Percentiles rank a stretch among this genome's conserved stretches.
phyloP scores from a whole-genome alignment of 331 rosid genomes.

The Malus hybrid region DNA sequence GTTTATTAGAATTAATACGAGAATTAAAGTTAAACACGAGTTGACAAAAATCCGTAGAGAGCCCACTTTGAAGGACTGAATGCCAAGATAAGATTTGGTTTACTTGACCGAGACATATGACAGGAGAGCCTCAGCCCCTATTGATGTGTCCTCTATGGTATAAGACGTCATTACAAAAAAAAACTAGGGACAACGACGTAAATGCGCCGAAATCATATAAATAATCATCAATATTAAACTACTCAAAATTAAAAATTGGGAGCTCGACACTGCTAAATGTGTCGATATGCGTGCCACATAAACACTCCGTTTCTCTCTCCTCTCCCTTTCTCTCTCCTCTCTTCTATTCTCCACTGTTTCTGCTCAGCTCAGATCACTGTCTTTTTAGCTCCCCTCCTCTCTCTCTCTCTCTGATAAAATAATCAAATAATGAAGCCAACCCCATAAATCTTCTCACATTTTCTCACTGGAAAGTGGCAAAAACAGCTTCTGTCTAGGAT shows the following conservation, averaged over 20 bases:
- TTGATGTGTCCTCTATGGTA: conserved; percentile 2
- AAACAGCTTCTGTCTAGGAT: neutral
- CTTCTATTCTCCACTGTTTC: conserved; percentile 36
- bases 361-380: conserved; percentile 22
- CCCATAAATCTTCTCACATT: neutral
- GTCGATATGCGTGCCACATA: conserved; percentile 52
- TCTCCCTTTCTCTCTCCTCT: neutral
- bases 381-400: neutral
- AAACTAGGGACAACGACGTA: conserved; percentile 67
- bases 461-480: conserved; percentile 6
- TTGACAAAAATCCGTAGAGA: neutral
- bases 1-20: no score
- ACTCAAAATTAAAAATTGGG: neutral
- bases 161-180: conserved; percentile 44
- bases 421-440: neutral
- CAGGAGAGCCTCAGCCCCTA: neutral
- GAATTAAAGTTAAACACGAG: no score
- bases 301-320: conserved; percentile 5
- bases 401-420: neutral
- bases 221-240: neutral
- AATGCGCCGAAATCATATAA: conserved; percentile 38
- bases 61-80: neutral
- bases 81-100: conserved; percentile 15
- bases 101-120: conserved; percentile 14
- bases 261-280: conserved; percentile 27